Evolutionary conservation across 768 basidiomycete species (phyloP), one percentile per base, ranked within the genome.

Genomic region (Agaricus sinodeliciosus): DNA sequence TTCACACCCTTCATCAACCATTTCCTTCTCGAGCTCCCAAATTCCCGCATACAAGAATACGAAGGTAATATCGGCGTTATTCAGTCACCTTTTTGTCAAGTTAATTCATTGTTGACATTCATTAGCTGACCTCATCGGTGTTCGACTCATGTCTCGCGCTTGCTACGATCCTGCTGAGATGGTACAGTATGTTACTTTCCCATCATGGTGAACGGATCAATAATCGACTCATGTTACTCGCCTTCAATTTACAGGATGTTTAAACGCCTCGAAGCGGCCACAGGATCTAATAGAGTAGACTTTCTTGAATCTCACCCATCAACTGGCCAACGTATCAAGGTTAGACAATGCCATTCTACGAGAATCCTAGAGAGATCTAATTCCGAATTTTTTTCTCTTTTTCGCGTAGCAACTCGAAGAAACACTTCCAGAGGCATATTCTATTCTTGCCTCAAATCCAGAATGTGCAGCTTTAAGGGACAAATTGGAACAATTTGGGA

Each of bases 241-340:
- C 31, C 31, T 12, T 37, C 22, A 22, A 22, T 16, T 51, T 45
- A 28, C 43, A 90, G 87, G 57, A 78, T 94, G 74, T 93, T 90
- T 69, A 64, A 67, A 44, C 80, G 73, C 46, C 59, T 82, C 3
- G 87, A 92, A 65, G 66, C 72, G 15, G 62, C 68, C n/a, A 55
- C 61, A 6, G 57, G 15, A 49, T 63, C 47, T 60, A 67, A 19
- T 43, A 62, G 39, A 43, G 54, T 62, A 25, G 81, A 83, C 49
- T 90, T 97, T 69, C 64, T 94, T 31, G 72, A 72, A 25, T 96
- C 94, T 0, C 94, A 97, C 67, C 94, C 94, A 0, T 74, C 82
- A 4, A 82, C 85, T 19, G 70, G 76, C 37, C 82, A 75, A 61
- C 81, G 94, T 18, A 81, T 90, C 54, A 74, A 84, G 73, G 90